Evolutionary conservation across 139 green algal species (phyloP).

Genomic region (Closterium sp.): DNA sequence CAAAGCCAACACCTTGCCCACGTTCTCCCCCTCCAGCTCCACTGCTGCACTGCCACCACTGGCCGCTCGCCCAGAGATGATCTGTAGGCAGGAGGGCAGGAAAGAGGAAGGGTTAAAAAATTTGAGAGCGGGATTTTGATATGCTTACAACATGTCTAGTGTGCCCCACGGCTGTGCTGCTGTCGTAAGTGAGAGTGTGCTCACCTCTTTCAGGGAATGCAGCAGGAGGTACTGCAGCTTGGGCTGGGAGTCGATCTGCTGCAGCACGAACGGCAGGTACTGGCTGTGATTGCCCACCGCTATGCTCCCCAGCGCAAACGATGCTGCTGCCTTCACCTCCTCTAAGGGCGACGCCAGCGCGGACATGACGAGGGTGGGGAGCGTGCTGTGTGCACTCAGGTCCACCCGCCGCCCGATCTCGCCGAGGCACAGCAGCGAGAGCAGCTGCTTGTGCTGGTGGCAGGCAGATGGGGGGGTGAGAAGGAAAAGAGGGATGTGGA

Average conservation of each 20-base stretch:
- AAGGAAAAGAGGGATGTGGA: neutral
- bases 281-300: slow-evolving; percentile 71
- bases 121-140: too few species aligned
- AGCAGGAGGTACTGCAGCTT: slow-evolving; percentile 75
- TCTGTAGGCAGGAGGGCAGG: neutral
- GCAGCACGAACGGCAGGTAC: slow-evolving; percentile 78
- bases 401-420: slow-evolving; percentile 72
- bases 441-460: slow-evolving; percentile 51
- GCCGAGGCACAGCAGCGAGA: slow-evolving; percentile 83
- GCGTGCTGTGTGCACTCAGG: slow-evolving; percentile 58
- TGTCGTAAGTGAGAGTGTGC: slow-evolving; percentile 41
- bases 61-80: slow-evolving; percentile 28
- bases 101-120: too few species aligned
- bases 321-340: slow-evolving; percentile 78
- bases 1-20: slow-evolving; percentile 42
- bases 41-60: neutral
- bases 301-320: slow-evolving; percentile 77
- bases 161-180: too few species aligned
- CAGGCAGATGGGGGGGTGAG: neutral
- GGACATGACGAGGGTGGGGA: slow-evolving; percentile 50
- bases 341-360: slow-evolving; percentile 60
- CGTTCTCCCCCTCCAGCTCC: slow-evolving; percentile 29
- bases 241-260: slow-evolving; percentile 52
- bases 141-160: too few species aligned
- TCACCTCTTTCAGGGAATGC: slow-evolving; percentile 82